phyloP scores from a whole-genome alignment of 306 rosid genomes.

The Styphnolobium japonicum region DNA sequence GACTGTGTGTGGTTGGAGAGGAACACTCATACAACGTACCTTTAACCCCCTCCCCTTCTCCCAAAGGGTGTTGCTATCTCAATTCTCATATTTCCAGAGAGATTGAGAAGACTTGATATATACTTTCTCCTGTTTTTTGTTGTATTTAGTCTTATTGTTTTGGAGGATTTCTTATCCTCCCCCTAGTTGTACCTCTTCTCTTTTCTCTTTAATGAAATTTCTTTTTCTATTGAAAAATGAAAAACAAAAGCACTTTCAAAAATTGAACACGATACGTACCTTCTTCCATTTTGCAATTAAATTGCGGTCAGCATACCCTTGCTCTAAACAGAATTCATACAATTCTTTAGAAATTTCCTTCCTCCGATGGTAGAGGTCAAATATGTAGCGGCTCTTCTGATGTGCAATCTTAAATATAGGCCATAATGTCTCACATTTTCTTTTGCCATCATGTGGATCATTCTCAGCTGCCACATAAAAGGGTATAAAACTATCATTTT shows the following conservation, averaged over 20 bases:
- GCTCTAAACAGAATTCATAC: slow-evolving; percentile 69
- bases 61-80: too few species aligned
- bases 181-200: background rate
- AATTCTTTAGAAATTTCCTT: slow-evolving; percentile 72
- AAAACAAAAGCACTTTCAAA: background rate
- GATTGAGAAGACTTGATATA: too few species aligned
- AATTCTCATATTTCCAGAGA: too few species aligned
- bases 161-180: background rate
- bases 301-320: slow-evolving; percentile 73
- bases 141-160: too few species aligned
- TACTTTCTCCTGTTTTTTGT: too few species aligned
- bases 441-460: slow-evolving; percentile 68
- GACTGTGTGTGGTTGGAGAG: background rate
- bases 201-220: background rate
- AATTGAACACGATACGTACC: slow-evolving; percentile 33
- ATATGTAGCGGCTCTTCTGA: slow-evolving; percentile 79
- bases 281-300: slow-evolving; percentile 79
- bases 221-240: background rate
- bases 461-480: slow-evolving; percentile 54
- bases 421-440: slow-evolving; percentile 77
- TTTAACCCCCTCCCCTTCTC: too few species aligned
- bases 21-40: too few species aligned
- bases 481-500: slow-evolving; percentile 18
- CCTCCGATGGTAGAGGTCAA: slow-evolving; percentile 63
- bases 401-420: slow-evolving; percentile 74